phyloP scores from a whole-genome alignment of 768 basidiomycete genomes.

The Macrolepiota dolichaula region DNA sequence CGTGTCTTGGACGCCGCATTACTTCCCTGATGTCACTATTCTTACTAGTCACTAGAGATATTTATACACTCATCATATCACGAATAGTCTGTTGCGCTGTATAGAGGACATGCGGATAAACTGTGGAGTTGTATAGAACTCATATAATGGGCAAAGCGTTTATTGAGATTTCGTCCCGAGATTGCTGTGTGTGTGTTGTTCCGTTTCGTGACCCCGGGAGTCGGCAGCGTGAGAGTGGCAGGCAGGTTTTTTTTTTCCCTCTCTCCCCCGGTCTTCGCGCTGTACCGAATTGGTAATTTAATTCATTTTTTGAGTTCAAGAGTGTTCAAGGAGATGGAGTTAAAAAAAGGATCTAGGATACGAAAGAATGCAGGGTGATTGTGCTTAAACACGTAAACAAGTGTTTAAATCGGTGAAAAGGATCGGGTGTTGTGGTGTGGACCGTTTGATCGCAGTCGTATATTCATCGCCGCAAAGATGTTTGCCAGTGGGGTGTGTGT shows the following conservation, averaged over 20 bases:
- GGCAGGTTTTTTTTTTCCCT: background rate
- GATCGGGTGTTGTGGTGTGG: too few species aligned
- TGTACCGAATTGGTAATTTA: background rate
- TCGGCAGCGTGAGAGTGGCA: background rate
- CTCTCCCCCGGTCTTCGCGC: conserved; percentile 9
- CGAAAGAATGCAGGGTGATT: background rate
- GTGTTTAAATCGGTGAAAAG: too few species aligned
- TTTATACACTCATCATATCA: background rate
- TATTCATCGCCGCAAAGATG: too few species aligned
- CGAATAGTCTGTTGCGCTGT: background rate
- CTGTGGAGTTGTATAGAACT: background rate
- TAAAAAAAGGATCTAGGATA: background rate
- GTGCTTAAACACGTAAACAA: background rate
- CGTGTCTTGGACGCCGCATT: conserved; percentile 1
- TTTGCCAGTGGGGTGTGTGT: too few species aligned
- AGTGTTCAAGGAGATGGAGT: background rate
- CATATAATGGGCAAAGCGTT: too few species aligned
- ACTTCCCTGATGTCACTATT: conserved; percentile 2
- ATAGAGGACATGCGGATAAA: background rate
- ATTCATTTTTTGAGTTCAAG: background rate
- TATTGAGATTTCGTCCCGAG: background rate
- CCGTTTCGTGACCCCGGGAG: background rate
- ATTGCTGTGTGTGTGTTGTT: background rate
- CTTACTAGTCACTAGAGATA: background rate
- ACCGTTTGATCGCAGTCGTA: too few species aligned